phyloP scores from a whole-genome alignment of 345 rosid species.

The Populus tremula region DNA sequence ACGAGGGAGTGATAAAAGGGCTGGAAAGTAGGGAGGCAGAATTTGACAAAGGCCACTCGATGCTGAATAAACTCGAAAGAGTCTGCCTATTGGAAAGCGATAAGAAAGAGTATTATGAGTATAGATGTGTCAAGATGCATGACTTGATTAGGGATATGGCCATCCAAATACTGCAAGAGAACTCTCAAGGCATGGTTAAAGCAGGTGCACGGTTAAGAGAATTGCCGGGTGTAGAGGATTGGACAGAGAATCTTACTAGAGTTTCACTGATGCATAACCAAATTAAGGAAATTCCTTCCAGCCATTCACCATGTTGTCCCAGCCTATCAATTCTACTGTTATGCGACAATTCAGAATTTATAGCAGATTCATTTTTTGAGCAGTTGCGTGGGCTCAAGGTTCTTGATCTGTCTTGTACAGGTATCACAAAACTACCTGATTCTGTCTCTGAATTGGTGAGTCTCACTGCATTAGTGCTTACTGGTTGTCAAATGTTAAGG shows the following conservation, averaged over 20 bases:
- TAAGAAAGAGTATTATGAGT: accelerated
- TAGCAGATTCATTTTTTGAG: too few species aligned
- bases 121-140: neutral
- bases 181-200: conserved; percentile 5
- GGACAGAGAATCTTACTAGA: conserved; percentile 15
- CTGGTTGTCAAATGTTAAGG: accelerated
- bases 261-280: neutral
- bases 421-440: too few species aligned
- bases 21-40: too few species aligned
- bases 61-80: too few species aligned
- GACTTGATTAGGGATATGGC: conserved; percentile 21
- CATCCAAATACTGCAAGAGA: neutral
- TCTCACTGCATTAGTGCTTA: too few species aligned
- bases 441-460: too few species aligned
- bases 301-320: neutral
- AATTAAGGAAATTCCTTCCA: neutral
- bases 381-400: too few species aligned
- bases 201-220: too few species aligned
- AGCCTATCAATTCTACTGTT: neutral
- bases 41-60: too few species aligned
- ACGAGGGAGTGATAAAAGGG: too few species aligned
- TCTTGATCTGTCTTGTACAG: too few species aligned
- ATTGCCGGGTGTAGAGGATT: conserved; percentile 4
- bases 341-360: too few species aligned
- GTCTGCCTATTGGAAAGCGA: neutral